Conservation (phyloP, 768 basidiomycete species). For the Stropharia rugosoannulata region DNA sequence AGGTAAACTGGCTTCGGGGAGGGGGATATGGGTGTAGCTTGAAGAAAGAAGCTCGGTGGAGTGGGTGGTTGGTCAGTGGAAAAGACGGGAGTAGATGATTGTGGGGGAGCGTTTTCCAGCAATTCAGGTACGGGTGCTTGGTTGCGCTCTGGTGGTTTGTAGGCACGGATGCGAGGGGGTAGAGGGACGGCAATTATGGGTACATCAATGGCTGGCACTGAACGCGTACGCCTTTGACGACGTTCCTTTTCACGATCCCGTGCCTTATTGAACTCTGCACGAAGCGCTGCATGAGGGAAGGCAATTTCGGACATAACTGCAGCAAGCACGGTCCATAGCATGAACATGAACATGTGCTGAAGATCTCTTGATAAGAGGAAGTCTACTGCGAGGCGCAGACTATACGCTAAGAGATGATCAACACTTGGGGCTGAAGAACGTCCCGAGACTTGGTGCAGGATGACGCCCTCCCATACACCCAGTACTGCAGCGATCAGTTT, state of each 20-base stretch:
- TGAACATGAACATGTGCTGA: slow-evolving; percentile 30
- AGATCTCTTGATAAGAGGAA: slow-evolving; percentile 35
- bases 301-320: slow-evolving; percentile 32
- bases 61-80: slow-evolving; percentile 29
- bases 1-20: slow-evolving; percentile 31
- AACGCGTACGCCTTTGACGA: slow-evolving; percentile 27
- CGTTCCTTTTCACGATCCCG: slow-evolving; percentile 25
- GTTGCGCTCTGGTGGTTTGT: slow-evolving; percentile 20
- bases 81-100: slow-evolving; percentile 19
- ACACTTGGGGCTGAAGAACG: slow-evolving; percentile 25
- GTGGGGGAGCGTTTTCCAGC: slow-evolving; percentile 16
- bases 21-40: slow-evolving; percentile 25
- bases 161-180: slow-evolving; percentile 30
- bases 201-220: slow-evolving; percentile 5
- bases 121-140: slow-evolving; percentile 16
- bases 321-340: slow-evolving; percentile 38
- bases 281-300: slow-evolving; percentile 24
- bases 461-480: slow-evolving; percentile 43
- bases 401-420: slow-evolving; percentile 42
- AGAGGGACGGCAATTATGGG: slow-evolving; percentile 23
- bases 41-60: slow-evolving; percentile 39
- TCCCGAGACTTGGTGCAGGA: slow-evolving; percentile 39
- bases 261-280: slow-evolving; percentile 19
- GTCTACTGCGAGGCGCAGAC: slow-evolving; percentile 42
- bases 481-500: slow-evolving; percentile 33